phyloP scores from a whole-genome alignment of 1,284 basidiomycete genomes.

The Cutaneotrichosporon mucoides region DNA sequence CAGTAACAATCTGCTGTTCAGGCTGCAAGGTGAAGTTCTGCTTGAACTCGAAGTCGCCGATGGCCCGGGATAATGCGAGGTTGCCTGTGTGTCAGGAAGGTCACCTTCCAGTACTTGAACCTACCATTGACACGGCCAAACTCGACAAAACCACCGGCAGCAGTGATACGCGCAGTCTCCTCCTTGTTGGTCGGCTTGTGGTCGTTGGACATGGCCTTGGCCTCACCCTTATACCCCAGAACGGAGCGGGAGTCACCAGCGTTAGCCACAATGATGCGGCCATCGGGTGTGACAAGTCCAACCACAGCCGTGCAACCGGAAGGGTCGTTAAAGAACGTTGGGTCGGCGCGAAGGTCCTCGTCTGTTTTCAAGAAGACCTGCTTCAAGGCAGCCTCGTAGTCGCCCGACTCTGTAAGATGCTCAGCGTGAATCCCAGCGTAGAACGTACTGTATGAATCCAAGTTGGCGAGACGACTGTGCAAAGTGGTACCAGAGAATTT shows the following conservation, averaged over 20 bases:
- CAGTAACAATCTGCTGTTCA: constrained; percentile 92
- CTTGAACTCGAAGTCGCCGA: constrained; percentile 99
- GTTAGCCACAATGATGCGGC: constrained; percentile 78
- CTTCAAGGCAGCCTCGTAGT: constrained; percentile 78
- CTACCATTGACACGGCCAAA: constrained; percentile 94
- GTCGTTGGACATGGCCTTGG: constrained; percentile 84
- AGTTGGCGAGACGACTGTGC: constrained; percentile 69
- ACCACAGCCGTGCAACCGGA: constrained; percentile 97
- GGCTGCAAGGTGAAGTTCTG: constrained; percentile 76
- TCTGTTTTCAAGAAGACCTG: constrained; percentile 89
- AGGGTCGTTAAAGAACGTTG: constrained; percentile 80
- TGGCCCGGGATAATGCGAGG: constrained; percentile 86
- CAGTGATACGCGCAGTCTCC: constrained; percentile 81
- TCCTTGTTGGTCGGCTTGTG: constrained; percentile 91
- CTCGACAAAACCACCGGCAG: constrained; percentile 96
- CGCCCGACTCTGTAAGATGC: constrained; percentile 49
- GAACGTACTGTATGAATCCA: constrained; percentile 63
- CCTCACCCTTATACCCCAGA: constrained; percentile 78
- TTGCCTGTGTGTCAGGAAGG: constrained; percentile 61
- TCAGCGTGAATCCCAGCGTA: background rate
- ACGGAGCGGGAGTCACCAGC: constrained; percentile 95
- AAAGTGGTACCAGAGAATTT: constrained; percentile 86
- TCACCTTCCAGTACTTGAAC: constrained; percentile 28
- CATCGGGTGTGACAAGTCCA: constrained; percentile 71
- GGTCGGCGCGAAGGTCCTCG: constrained; percentile 84